These are phyloP conservation scores for Wickerhamiella occidentalis DNA, from an alignment of 805 yeast genomes.

Conservation along the genomic window DNA sequence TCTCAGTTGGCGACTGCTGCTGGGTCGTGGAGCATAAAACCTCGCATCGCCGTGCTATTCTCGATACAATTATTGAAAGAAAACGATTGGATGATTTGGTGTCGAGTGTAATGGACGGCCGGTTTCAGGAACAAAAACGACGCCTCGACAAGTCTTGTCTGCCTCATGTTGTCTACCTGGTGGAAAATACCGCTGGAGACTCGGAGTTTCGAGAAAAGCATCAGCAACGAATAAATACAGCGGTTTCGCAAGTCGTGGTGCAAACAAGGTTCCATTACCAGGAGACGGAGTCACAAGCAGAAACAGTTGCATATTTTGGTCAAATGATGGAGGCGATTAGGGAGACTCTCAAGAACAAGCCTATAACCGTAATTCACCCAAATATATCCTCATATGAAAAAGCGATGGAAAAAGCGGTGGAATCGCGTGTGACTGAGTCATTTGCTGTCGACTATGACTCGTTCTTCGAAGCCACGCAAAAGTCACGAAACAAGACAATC, in stretches of 20 bases:
- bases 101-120: conserved; percentile 70
- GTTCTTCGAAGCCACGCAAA: conserved; percentile 59
- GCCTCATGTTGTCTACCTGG: conserved; percentile 54
- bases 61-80: conserved; percentile 80
- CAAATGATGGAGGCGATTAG: conserved; percentile 37
- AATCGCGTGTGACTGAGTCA: conserved; percentile 24
- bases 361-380: conserved; percentile 35
- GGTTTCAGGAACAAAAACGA: conserved; percentile 77
- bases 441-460: conserved; percentile 31
- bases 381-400: conserved; percentile 38
- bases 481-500: conserved; percentile 56
- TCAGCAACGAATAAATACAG: conserved; percentile 55
- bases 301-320: conserved; percentile 51
- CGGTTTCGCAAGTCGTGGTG: conserved; percentile 58
- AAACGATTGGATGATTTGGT: conserved; percentile 82
- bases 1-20: conserved; percentile 74
- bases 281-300: conserved; percentile 59
- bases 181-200: conserved; percentile 45
- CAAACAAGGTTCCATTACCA: conserved; percentile 55
- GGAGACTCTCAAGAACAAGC: conserved; percentile 30
- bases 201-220: conserved; percentile 23
- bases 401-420: conserved; percentile 30
- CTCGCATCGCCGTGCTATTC: conserved; percentile 49
- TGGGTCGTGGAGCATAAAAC: conserved; percentile 70
- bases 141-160: conserved; percentile 62